phyloP scores from a whole-genome alignment of 768 basidiomycete species.

The Gloeophyllum trabeum region DNA sequence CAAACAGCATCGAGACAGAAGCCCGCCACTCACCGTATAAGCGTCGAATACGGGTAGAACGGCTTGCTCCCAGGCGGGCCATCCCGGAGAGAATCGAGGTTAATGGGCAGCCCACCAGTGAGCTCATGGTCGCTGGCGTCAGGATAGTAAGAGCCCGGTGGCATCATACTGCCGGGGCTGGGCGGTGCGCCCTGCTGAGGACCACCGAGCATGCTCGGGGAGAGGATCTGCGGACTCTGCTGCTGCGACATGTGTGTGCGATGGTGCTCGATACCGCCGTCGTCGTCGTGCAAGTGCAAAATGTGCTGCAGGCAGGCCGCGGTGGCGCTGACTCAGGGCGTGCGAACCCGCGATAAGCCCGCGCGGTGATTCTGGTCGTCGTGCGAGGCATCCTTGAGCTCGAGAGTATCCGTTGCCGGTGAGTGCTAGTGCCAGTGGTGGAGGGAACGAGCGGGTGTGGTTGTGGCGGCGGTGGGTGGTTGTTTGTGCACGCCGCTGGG shows the following conservation, averaged over 20 bases:
- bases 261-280: background rate
- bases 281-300: background rate
- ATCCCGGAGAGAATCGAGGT: constrained; percentile 77
- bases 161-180: background rate
- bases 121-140: constrained; percentile 61
- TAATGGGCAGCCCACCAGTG: constrained; percentile 76
- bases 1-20: constrained; percentile 1
- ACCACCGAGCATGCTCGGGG: background rate
- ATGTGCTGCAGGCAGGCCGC: background rate
- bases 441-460: background rate
- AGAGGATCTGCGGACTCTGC: background rate
- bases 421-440: background rate
- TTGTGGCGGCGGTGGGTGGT: background rate
- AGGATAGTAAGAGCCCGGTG: constrained; percentile 45
- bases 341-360: background rate
- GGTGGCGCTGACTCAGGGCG: background rate
- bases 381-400: background rate
- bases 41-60: constrained; percentile 85
- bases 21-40: constrained; percentile 58
- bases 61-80: constrained; percentile 85
- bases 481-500: too few relatives aligned
- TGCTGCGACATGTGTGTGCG: background rate
- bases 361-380: background rate
- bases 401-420: background rate
- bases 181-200: background rate